A percentile compares a stretch with the other conserved stretches of the same genome.
phyloP scores from a whole-genome alignment of 1,284 basidiomycete genomes.

The Apiotrichum montevideense region DNA sequence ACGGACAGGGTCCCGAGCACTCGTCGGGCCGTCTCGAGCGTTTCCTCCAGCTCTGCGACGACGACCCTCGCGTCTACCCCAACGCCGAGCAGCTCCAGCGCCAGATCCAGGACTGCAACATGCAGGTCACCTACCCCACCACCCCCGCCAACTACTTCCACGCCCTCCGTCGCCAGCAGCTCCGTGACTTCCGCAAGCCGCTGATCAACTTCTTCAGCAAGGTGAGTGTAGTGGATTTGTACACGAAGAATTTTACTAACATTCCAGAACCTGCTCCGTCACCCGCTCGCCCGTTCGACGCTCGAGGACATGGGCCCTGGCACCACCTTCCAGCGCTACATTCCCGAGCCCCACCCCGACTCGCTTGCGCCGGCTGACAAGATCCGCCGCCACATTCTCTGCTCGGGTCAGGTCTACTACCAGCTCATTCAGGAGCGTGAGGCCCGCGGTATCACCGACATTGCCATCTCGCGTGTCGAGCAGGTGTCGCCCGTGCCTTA shows the following conservation, averaged over 20 bases:
- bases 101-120: constrained; percentile 98
- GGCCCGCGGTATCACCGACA: constrained; percentile 78
- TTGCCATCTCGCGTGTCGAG: constrained; percentile 90
- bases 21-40: constrained; percentile 93
- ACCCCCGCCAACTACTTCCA: constrained; percentile 95
- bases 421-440: constrained; percentile 82
- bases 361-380: constrained; percentile 72
- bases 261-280: constrained; percentile 66
- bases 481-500: constrained; percentile 96
- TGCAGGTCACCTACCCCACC: constrained; percentile 96
- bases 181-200: constrained; percentile 94
- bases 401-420: constrained; percentile 89
- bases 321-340: constrained; percentile 84
- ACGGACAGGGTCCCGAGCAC: constrained; percentile 98
- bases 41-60: constrained; percentile 96
- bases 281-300: constrained; percentile 81
- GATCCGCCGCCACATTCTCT: constrained; percentile 86
- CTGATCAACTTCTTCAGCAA: constrained; percentile 96
- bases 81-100: constrained; percentile 82
- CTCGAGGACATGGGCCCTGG: constrained; percentile 84
- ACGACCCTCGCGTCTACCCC: constrained; percentile 90
- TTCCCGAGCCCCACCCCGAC: constrained; percentile 73
- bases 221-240: constrained; percentile 14
- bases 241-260: too few relatives aligned
- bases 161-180: constrained; percentile 87